phyloP scores from a whole-genome alignment of 2,329 filamentous ascomycete species.

The Xylariaceae sp. region DNA sequence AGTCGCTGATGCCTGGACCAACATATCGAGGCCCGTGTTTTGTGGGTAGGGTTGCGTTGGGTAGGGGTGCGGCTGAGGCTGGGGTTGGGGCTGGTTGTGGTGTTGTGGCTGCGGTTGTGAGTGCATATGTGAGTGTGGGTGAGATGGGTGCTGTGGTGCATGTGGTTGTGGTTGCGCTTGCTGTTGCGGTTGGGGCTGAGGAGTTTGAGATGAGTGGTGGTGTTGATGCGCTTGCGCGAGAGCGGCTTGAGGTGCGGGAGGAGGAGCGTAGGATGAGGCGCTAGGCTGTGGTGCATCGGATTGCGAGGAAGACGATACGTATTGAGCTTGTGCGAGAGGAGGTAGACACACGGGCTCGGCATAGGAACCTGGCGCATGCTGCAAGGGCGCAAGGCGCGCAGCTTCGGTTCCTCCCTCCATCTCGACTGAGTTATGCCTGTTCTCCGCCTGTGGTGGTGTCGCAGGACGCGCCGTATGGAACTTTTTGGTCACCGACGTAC shows the following conservation, averaged over 20 bases:
- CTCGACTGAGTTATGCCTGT: slow-evolving; percentile 16
- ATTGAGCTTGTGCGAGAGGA: slow-evolving; percentile 36
- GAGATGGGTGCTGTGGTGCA: slow-evolving; percentile 26
- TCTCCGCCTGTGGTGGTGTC: slow-evolving; percentile 24
- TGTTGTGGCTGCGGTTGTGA: slow-evolving; percentile 27
- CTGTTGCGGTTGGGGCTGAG: slow-evolving; percentile 28
- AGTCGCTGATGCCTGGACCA: slow-evolving; percentile 48
- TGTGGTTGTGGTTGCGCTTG: slow-evolving; percentile 29
- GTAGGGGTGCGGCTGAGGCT: slow-evolving; percentile 24
- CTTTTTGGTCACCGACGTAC: slow-evolving; percentile 28
- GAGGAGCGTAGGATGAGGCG: slow-evolving; percentile 20
- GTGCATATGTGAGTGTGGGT: slow-evolving; percentile 26
- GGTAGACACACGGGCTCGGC: slow-evolving; percentile 38
- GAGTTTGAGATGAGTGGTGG: slow-evolving; percentile 30
- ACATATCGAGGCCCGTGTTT: slow-evolving; percentile 48
- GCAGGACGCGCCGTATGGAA: slow-evolving; percentile 33
- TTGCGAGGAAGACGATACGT: slow-evolving; percentile 28
- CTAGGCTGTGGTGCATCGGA: slow-evolving; percentile 23
- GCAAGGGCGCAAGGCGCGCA: slow-evolving; percentile 35
- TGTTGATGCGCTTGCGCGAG: slow-evolving; percentile 28
- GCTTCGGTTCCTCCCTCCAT: slow-evolving; percentile 29
- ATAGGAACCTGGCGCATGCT: slow-evolving; percentile 34
- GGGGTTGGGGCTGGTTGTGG: slow-evolving; percentile 28
- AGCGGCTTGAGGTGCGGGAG: slow-evolving; percentile 23
- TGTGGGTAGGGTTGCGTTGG: slow-evolving; percentile 30